Evolutionary conservation across 2,329 filamentous ascomycete species (phyloP).

Genomic region (Fusarium algeriense): DNA sequence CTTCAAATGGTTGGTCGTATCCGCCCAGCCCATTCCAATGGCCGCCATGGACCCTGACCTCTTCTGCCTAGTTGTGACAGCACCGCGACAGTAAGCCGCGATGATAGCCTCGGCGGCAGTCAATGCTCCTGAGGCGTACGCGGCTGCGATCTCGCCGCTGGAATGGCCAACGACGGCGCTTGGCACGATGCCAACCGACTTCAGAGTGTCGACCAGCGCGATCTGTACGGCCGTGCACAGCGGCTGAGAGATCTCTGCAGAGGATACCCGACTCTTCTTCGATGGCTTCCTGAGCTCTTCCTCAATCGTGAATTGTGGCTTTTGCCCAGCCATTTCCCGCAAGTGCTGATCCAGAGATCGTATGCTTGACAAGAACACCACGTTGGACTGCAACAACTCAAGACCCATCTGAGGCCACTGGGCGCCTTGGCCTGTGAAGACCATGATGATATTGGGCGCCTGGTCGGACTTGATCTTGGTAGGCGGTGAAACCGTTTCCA

Average conservation of each 20-base stretch:
- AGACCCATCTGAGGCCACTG: background rate
- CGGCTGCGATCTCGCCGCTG: constrained; percentile 59
- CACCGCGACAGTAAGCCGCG: constrained; percentile 56
- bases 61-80: background rate
- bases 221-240: constrained; percentile 59
- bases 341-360: constrained; percentile 13
- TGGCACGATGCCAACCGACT: constrained; percentile 49
- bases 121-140: constrained; percentile 56
- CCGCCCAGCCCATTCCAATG: constrained; percentile 51
- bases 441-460: background rate
- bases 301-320: background rate
- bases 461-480: too few relatives aligned
- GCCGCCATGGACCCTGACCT: constrained; percentile 54
- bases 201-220: constrained; percentile 56
- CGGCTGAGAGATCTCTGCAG: constrained; percentile 51
- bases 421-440: background rate
- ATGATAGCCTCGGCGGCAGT: constrained; percentile 54
- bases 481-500: too few relatives aligned
- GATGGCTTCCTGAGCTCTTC: background rate
- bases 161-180: constrained; percentile 58
- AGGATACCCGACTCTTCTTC: background rate
- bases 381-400: constrained; percentile 16
- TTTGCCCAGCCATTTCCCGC: too few relatives aligned
- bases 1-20: constrained; percentile 39
- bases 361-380: background rate